Base-by-base conservation (phyloP, 306 rosid species). In the Parietaria judaica region DNA sequence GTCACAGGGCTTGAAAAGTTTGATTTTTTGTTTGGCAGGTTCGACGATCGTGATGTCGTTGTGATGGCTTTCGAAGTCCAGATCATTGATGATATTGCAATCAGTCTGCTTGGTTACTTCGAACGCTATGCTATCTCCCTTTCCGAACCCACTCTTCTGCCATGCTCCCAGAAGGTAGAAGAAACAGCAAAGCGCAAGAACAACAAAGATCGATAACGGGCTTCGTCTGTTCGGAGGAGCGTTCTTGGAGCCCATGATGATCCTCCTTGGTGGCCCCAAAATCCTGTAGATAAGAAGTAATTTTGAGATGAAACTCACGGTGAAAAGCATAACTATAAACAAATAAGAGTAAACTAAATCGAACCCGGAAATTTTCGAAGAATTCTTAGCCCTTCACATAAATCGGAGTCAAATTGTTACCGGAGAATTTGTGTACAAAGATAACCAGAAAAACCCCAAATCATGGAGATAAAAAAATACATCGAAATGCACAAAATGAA, bases 91-190 rank as follows among this genome's bases (percentile, higher is more conserved):
- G 60, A 77, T 58, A 46, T 58, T 69, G 81, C 99, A 94, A 60
- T 86, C 94, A 15, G 90, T 63, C 72, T 74, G 66, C 72, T 78
- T 84, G 54, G 83, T 81, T 37, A 86, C 75, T 72, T 76, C 74
- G 68, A 80, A 74, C 13, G 90, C 79, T 78, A 92, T 79, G 59
- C 67, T 74, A 61, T 92, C 99, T 48, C 85, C 86, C 71, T 88
- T 88, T 52, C 99, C 97, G 45, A 79, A 82, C 4, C 99, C 94
- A 63, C 89, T 84, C 81, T 77, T 86, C 68, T 88, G 91, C 99
- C 97, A 94, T 76, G 95, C 84, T 69, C 99, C 99, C 81, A 94
- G 76, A 73, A 94, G 92, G 78, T 94, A 94, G 73, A 84, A 94
- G 81, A 84, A 82, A 68, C 90, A 81, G 76, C 99, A 88, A 11